These are phyloP conservation scores for Verticillium isaacii DNA, from an alignment of 2,329 filamentous ascomycete species.

Conservation along the genomic window DNA sequence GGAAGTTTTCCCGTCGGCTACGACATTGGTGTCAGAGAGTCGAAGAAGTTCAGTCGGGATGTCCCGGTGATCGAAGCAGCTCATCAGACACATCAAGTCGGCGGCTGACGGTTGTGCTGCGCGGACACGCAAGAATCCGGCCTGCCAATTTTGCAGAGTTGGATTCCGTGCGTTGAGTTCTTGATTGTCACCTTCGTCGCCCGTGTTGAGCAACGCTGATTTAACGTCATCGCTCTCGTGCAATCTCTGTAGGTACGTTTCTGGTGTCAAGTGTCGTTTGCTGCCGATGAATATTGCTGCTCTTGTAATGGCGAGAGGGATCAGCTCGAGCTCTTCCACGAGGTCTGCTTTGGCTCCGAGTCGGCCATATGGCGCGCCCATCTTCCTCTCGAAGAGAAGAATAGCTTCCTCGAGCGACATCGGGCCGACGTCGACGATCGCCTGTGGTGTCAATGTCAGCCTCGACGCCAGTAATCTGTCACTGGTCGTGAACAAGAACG, in stretches of 20 bases:
- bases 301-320: not conserved
- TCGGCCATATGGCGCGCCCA: not conserved
- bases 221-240: not conserved
- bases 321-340: not conserved
- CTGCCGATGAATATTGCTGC: not conserved
- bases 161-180: not conserved
- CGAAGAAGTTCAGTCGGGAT: not conserved
- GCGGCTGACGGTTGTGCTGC: not conserved
- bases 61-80: not conserved
- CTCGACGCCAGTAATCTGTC: not conserved
- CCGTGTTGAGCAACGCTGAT: not conserved
- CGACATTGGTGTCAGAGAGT: too few species aligned
- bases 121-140: not conserved
- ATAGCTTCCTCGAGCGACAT: not conserved
- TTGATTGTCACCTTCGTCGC: not conserved
- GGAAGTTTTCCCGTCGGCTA: not conserved
- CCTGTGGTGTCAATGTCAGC: not conserved
- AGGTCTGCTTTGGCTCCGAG: not conserved
- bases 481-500: not conserved
- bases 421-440: not conserved
- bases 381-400: not conserved
- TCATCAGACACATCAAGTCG: not conserved
- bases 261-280: not conserved
- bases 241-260: not conserved
- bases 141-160: not conserved